Evolutionary conservation across 2,329 filamentous ascomycete species (phyloP).

Genomic region (Pestalotiopsis sp.): DNA sequence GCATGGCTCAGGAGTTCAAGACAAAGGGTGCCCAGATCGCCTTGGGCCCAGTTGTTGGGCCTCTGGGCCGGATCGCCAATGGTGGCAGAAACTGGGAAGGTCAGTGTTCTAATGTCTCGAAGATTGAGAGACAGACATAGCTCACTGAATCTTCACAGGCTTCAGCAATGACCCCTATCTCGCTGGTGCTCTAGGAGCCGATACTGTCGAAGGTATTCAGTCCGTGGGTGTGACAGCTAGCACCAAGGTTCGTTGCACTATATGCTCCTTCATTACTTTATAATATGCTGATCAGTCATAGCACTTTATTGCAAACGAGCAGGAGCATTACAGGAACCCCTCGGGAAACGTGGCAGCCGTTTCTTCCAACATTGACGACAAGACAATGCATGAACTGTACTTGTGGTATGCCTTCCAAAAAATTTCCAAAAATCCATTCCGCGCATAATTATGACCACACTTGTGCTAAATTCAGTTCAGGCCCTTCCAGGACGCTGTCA

Average conservation of each 20-base stretch:
- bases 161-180: slow-evolving; percentile 63
- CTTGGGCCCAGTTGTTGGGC: slow-evolving; percentile 75
- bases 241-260: slow-evolving; percentile 42
- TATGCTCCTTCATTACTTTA: no score
- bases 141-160: slow-evolving; percentile 20
- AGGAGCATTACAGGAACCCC: slow-evolving; percentile 72
- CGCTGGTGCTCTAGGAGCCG: slow-evolving; percentile 42
- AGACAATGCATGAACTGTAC: slow-evolving; percentile 64
- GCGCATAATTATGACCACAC: background rate
- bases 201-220: slow-evolving; percentile 71
- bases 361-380: slow-evolving; percentile 62
- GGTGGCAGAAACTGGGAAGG: slow-evolving; percentile 70
- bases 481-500: slow-evolving; percentile 41
- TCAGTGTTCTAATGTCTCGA: slow-evolving; percentile 10
- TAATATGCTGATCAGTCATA: background rate
- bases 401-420: slow-evolving; percentile 51
- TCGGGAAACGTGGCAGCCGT: slow-evolving; percentile 49
- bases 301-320: slow-evolving; percentile 74
- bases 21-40: slow-evolving; percentile 79
- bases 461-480: background rate
- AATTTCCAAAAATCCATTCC: background rate
- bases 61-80: slow-evolving; percentile 61
- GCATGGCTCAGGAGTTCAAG: slow-evolving; percentile 77
- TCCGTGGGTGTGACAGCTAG: slow-evolving; percentile 71
- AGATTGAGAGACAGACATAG: background rate